Conservation (phyloP, 768 basidiomycete species). For the Butyriboletus loyo region DNA sequence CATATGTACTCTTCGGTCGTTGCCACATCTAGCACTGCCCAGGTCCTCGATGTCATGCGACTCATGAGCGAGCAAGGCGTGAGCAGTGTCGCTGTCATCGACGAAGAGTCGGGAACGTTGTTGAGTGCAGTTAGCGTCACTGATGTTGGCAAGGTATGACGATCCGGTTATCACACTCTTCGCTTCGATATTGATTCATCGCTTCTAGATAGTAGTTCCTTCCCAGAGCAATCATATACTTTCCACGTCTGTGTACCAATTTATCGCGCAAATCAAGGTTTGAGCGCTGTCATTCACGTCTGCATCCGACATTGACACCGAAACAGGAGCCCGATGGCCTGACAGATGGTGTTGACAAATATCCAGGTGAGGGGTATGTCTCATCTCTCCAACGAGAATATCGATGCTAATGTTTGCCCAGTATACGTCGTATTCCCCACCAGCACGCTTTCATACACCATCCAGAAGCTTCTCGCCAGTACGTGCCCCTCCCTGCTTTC, state of each 20-base stretch:
- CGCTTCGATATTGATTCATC: not conserved
- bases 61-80: constrained; percentile 85
- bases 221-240: constrained; percentile 78
- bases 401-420: constrained; percentile 22
- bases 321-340: constrained; percentile 66
- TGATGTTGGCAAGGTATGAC: constrained; percentile 68
- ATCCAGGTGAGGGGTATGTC: constrained; percentile 51
- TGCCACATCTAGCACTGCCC: constrained; percentile 54
- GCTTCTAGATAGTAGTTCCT: constrained; percentile 67
- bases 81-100: constrained; percentile 75
- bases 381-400: not conserved
- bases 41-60: constrained; percentile 78
- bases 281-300: constrained; percentile 1
- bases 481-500: constrained; percentile 25
- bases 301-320: constrained; percentile 1
- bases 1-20: constrained; percentile 63
- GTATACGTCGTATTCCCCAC: constrained; percentile 74
- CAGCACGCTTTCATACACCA: constrained; percentile 63
- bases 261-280: constrained; percentile 73
- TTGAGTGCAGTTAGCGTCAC: constrained; percentile 80
- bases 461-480: constrained; percentile 84
- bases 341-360: constrained; percentile 75
- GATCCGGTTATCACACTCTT: not conserved
- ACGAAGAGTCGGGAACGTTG: constrained; percentile 58
- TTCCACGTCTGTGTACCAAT: constrained; percentile 62